Evolutionary conservation across 331 rosid species (phyloP), one percentile per base, ranked within the genome.

Genomic region (Pyrus hybrid): DNA sequence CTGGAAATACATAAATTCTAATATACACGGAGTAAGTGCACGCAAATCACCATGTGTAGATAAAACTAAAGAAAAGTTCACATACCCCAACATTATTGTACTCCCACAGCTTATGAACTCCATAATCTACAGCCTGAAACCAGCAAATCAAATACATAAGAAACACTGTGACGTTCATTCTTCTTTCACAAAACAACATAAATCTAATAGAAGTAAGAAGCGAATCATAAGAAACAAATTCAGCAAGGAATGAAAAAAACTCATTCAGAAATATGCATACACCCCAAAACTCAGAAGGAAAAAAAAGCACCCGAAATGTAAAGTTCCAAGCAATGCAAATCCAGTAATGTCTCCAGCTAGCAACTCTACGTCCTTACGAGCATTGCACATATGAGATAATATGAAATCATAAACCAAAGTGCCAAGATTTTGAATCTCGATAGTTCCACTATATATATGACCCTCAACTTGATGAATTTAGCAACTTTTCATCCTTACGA

Each of bases 111-210:
- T 85, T 90, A 77, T 90, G 91, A 82, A 94, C 93, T 63, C 98
- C 98, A 71, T 91, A 91, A 91, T 94, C 98, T 65, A 94, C 96
- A 68, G 88, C 97, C 98, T 93, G 93, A 80, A 90, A 65, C 64
- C 60, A 73, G 25, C 17, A 63, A 47, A 74, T n/a, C 26, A 64
- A 18, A 35, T 25, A 43, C 3, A 58, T 43, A 33, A 65, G 61
- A 70, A 70, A 41, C 51, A 29, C 35, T 14, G 22, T 2, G 18
- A 67, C 26, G 1, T 13, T 56, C n/a, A 4, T 37, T 9, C 45
- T 37, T 37, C 45, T 37, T 37, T 37, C 45, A 37, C 13, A 37
- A 37, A 37, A 37, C 45, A 37, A 37, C 45, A 37, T 37, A 37
- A 37, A 0, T 37, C 45, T 2, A 37, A 37, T 9, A 10, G 45